Percentiles rank a stretch among this genome's conserved stretches.
Evolutionary conservation across 768 basidiomycete genomes (phyloP).

Genomic region (Suillus sp.): DNA sequence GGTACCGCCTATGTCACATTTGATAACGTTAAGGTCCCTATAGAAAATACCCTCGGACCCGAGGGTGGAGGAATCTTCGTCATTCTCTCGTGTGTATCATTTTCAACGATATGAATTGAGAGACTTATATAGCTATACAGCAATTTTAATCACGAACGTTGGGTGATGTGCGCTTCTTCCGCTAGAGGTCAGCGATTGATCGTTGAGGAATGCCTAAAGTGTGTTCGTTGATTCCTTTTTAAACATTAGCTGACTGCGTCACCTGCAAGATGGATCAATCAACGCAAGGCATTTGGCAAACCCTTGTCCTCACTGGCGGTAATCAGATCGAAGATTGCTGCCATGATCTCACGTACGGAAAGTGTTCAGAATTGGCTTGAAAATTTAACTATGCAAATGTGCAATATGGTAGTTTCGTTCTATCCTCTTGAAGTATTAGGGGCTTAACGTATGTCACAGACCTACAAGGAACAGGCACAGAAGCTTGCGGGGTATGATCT

Average conservation of each 20-base stretch:
- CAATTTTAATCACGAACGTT: conserved; percentile 76
- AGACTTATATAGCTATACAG: conserved; percentile 6
- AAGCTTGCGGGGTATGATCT: conserved; percentile 61
- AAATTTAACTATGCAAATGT: conserved; percentile 81
- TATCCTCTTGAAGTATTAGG: conserved; percentile 20
- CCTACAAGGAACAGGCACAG: conserved; percentile 67
- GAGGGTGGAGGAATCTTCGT: conserved; percentile 74
- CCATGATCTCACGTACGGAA: conserved; percentile 72
- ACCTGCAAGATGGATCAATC: conserved; percentile 62
- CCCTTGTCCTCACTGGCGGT: conserved; percentile 69
- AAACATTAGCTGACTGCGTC: not conserved
- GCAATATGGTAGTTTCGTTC: conserved; percentile 56
- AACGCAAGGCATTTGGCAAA: conserved; percentile 81
- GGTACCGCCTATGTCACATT: conserved; percentile 81
- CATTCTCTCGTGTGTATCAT: conserved; percentile 42
- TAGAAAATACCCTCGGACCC: conserved; percentile 79
- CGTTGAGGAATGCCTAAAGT: conserved; percentile 78
- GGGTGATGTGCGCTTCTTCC: conserved; percentile 67
- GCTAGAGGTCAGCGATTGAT: conserved; percentile 59
- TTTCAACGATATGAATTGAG: conserved; percentile 29
- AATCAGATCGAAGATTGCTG: conserved; percentile 73
- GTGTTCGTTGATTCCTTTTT: conserved; percentile 8
- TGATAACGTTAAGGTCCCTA: conserved; percentile 82
- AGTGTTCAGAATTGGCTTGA: conserved; percentile 79
- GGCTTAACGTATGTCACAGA: conserved; percentile 32